These are phyloP conservation scores for Cryptosporidium ryanae DNA, from an alignment of 169 alveolate species.

Conservation along the genomic window DNA sequence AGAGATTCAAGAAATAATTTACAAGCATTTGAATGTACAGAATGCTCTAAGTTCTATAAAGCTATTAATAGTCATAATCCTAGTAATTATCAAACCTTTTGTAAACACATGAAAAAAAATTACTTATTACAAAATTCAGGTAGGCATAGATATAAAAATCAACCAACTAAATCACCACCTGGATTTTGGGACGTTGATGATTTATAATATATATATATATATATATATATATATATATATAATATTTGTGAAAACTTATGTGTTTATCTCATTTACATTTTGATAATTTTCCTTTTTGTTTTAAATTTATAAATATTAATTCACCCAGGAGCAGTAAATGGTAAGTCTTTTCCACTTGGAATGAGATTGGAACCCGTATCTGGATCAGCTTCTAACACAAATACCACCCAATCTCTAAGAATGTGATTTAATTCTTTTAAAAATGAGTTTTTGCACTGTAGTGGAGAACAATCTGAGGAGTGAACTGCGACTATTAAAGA, in stretches of 20 bases:
- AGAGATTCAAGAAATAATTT: slow-evolving; percentile 18
- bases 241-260: too few relatives aligned
- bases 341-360: slow-evolving; percentile 72
- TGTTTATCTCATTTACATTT: background rate
- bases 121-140: slow-evolving; percentile 45
- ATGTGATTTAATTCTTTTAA: slow-evolving; percentile 43
- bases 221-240: background rate
- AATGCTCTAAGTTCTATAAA: slow-evolving; percentile 61
- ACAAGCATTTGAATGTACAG: slow-evolving; percentile 68
- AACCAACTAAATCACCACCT: slow-evolving; percentile 68
- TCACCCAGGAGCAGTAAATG: slow-evolving; percentile 57
- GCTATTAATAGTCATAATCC: slow-evolving; percentile 14
- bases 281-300: background rate
- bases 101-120: slow-evolving; percentile 27
- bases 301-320: too few relatives aligned
- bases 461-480: slow-evolving; percentile 52
- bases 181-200: slow-evolving; percentile 71
- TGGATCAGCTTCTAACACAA: slow-evolving; percentile 60
- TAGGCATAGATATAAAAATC: slow-evolving; percentile 46
- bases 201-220: background rate
- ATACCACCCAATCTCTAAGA: slow-evolving; percentile 62
- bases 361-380: slow-evolving; percentile 70
- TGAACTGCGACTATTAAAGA: slow-evolving; percentile 59
- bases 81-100: background rate
- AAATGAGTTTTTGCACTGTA: slow-evolving; percentile 46